Percentiles rank a stretch among this genome's conserved stretches.
phyloP scores from a whole-genome alignment of 2,329 filamentous ascomycete species.

The Claviceps sp. region DNA sequence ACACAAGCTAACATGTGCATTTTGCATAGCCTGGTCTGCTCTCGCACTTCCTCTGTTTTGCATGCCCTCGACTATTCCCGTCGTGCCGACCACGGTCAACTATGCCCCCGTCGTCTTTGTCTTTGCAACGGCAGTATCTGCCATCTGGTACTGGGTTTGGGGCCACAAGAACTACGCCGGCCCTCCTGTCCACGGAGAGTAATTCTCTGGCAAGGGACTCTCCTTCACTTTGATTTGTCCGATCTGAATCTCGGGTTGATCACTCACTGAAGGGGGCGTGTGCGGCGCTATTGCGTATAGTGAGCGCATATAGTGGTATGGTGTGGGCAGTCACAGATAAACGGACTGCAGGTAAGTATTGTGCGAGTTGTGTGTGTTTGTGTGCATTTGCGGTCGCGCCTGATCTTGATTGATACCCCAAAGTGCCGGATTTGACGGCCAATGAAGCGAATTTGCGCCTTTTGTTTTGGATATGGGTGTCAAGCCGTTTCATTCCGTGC shows the following conservation, averaged over 20 bases:
- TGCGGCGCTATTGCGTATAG: no score
- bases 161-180: slow-evolving; percentile 56
- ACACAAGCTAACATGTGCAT: slow-evolving; percentile 4
- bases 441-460: neutral
- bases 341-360: neutral
- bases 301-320: neutral
- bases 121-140: slow-evolving; percentile 46
- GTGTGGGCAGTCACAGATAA: neutral
- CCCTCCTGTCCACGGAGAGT: slow-evolving; percentile 33
- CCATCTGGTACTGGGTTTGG: slow-evolving; percentile 55
- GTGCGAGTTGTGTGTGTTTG: neutral
- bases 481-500: neutral
- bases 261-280: no score
- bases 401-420: neutral
- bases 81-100: slow-evolving; percentile 48
- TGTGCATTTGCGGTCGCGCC: neutral
- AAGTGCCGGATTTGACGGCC: neutral
- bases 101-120: slow-evolving; percentile 66
- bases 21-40: slow-evolving; percentile 43
- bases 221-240: neutral
- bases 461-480: neutral
- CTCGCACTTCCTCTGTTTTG: slow-evolving; percentile 63
- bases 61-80: slow-evolving; percentile 53
- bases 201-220: neutral
- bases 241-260: no score